Percentiles rank a stretch among this genome's conserved stretches.
Conservation (phyloP, 805 yeast species). For the Nakazawaea siamensis region DNA sequence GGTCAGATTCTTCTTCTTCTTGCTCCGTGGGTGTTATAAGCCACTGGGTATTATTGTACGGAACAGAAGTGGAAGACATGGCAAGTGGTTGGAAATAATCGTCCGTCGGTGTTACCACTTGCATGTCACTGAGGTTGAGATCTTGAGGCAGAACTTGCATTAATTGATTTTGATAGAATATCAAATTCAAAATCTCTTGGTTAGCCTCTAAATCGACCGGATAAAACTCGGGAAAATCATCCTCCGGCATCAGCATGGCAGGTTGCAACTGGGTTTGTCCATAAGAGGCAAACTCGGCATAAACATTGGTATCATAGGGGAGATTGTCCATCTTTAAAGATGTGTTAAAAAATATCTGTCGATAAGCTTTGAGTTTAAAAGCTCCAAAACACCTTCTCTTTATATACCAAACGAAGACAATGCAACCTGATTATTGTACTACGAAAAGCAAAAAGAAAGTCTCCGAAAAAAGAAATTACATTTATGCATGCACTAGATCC, state of each 20-base stretch:
- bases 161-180: conserved; percentile 6
- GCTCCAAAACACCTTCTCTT: too few relatives aligned
- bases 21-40: not conserved
- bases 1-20: too few relatives aligned
- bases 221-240: not conserved
- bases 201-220: conserved; percentile 5
- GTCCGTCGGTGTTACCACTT: conserved; percentile 5
- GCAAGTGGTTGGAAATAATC: too few relatives aligned
- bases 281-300: not conserved
- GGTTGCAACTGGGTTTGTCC: conserved; percentile 1
- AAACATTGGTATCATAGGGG: conserved; percentile 4
- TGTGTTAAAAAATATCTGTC: not conserved
- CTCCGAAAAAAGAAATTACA: too few relatives aligned
- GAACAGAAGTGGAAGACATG: too few relatives aligned
- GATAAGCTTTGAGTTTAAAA: not conserved
- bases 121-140: too few relatives aligned
- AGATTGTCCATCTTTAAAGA: conserved; percentile 5
- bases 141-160: conserved; percentile 4
- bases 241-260: not conserved
- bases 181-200: conserved; percentile 4
- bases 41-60: not conserved
- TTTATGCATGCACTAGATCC: too few relatives aligned
- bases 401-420: too few relatives aligned
- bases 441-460: too few relatives aligned
- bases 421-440: too few relatives aligned